phyloP scores from a whole-genome alignment of 768 basidiomycete species.

The Lentinus brumalis region DNA sequence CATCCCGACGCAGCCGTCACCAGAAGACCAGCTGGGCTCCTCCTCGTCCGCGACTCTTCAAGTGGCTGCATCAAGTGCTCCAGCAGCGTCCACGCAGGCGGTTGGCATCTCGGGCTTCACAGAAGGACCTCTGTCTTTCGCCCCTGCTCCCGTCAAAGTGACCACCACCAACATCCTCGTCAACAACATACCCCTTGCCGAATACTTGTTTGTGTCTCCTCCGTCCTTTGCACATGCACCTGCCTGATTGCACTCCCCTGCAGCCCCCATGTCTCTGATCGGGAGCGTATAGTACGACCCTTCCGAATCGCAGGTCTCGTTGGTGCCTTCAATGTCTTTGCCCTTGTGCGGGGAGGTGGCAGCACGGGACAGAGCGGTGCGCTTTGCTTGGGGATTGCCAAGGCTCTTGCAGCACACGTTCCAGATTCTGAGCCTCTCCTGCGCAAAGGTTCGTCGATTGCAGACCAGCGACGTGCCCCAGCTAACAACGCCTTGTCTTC shows the following conservation, averaged over 20 bases:
- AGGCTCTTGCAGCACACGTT: constrained; percentile 71
- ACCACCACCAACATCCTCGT: constrained; percentile 72
- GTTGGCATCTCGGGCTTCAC: constrained; percentile 11
- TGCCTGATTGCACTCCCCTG: background rate
- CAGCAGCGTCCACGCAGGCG: background rate
- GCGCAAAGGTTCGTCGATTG: constrained; percentile 60
- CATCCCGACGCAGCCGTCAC: constrained; percentile 55
- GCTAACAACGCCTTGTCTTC: constrained; percentile 1
- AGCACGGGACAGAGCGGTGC: constrained; percentile 94
- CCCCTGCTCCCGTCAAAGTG: constrained; percentile 35
- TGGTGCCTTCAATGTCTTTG: constrained; percentile 77
- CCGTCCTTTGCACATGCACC: background rate
- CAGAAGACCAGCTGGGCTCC: constrained; percentile 8
- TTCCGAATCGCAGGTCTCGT: constrained; percentile 81
- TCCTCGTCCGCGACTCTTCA: background rate
- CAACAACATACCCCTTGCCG: constrained; percentile 78
- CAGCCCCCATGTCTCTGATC: constrained; percentile 61
- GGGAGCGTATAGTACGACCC: constrained; percentile 82
- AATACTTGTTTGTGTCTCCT: constrained; percentile 60
- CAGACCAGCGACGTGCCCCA: background rate
- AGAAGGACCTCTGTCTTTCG: constrained; percentile 18
- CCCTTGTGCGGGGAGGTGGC: constrained; percentile 77
- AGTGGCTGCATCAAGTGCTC: constrained; percentile 8
- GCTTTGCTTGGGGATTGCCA: constrained; percentile 73
- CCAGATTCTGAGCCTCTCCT: constrained; percentile 67